Base-by-base conservation (phyloP, 2,329 filamentous ascomycete genomes). In the Purpureocillium lavendulum region DNA sequence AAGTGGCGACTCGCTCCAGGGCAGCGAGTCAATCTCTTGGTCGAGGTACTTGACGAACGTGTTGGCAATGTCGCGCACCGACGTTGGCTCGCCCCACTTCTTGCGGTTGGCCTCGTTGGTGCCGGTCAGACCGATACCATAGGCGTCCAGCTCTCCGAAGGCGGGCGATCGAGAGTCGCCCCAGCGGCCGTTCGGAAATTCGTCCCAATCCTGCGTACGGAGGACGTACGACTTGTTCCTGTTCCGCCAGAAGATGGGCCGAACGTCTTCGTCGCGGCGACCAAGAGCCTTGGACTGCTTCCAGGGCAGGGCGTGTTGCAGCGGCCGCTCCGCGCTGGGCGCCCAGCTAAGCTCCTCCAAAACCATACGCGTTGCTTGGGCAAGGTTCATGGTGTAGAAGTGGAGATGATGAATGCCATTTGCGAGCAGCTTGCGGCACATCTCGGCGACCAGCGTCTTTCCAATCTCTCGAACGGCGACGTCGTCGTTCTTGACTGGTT, bases 341-440 rank as follows among this genome's bases (percentile, higher is more conserved):
- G 87, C 75, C 63, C 95, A 78, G 39, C 81, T 73, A 17, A 98
- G 73, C 60, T 96, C 89, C 52, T 97, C 89, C 12, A 98, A 75
- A 17, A 98, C 80, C 83, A 96, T 89, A 52, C 84, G 82, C 2
- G 90, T 96, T 37, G 92, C 86, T 61, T 94, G 87, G 10, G 88
- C 90, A 15, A 98, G 73, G 64, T 98, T 98, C 92, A 98, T 98
- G 44, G 92, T 98, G 69, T 98, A 98, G 65, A 98, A 98, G 64
- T 98, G 92, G 48, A 98, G 65, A 58, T 96, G 88, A 47, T 80
- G 74, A 49, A 96, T 87, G 31, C 89, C 92, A 29, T 80, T 81
- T 43, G 80, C 77, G 41, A 97, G 70, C 44, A 98, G 77, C 64
- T 83, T 87, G 43, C 83, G 80, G 62, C 92, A 98, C 79, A 98